Percentiles rank a stretch among this genome's conserved stretches.
These are phyloP conservation scores for Chaetoceros tenuissimus DNA, from an alignment of 108 stramenopile species.

Conservation along the genomic window DNA sequence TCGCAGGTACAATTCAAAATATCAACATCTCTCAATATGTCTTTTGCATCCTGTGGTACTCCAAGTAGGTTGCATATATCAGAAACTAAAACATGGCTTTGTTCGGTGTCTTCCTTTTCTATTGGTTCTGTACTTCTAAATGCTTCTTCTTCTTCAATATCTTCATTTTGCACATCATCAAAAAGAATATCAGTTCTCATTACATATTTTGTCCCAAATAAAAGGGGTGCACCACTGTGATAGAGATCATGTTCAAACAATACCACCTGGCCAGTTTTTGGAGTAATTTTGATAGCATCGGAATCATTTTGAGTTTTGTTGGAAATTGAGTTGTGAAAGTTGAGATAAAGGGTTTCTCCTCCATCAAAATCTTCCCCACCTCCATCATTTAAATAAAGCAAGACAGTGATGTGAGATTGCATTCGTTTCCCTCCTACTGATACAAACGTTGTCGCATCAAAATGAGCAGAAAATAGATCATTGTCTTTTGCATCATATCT, in stretches of 20 bases:
- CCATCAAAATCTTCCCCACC: constrained; percentile 53
- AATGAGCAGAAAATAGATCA: constrained; percentile 62
- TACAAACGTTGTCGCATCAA: constrained; percentile 62
- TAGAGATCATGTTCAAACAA: constrained; percentile 74
- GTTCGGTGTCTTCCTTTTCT: not conserved
- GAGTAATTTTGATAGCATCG: constrained; percentile 20
- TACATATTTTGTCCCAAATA: constrained; percentile 65
- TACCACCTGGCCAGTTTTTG: constrained; percentile 39
- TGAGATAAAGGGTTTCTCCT: constrained; percentile 53
- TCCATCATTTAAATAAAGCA: constrained; percentile 65
- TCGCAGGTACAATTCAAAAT: constrained; percentile 23
- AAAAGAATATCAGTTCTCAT: constrained; percentile 72
- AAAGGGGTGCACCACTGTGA: constrained; percentile 51
- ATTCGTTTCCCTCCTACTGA: not conserved
- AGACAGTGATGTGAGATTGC: constrained; percentile 44
- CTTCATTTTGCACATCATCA: constrained; percentile 2
- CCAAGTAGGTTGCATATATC: constrained; percentile 19
- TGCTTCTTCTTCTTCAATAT: not conserved
- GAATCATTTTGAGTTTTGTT: not conserved
- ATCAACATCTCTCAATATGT: constrained; percentile 17
- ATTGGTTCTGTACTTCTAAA: too few species aligned
- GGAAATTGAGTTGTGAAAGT: constrained; percentile 9
- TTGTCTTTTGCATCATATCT: constrained; percentile 55
- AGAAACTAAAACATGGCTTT: constrained; percentile 13
- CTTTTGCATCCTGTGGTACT: constrained; percentile 7